These are phyloP conservation scores for Chrysanthemum lavandulifolium DNA, from an alignment of 129 eudicot species.

Conservation along the genomic window DNA sequence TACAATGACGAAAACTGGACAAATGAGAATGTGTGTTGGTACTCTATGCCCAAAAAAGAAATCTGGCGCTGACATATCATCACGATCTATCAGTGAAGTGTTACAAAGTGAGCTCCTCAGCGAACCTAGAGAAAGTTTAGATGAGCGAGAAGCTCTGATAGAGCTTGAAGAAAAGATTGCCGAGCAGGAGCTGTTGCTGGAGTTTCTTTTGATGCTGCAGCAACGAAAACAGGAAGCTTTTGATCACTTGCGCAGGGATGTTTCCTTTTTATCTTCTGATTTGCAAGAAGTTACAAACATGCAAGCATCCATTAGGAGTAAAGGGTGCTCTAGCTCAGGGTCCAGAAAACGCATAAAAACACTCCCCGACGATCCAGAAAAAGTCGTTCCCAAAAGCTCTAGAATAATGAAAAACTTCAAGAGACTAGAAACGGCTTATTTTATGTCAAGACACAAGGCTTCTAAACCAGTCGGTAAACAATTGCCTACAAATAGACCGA, in stretches of 20 bases:
- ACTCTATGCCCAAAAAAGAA: too few relatives aligned
- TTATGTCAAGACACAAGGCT: slow-evolving; percentile 53
- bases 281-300: slow-evolving; percentile 63
- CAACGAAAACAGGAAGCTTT: slow-evolving; percentile 70
- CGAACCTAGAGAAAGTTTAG: slow-evolving; percentile 52
- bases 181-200: slow-evolving; percentile 79
- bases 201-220: slow-evolving; percentile 59
- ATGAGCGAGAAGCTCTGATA: slow-evolving; percentile 64
- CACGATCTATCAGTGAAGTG: slow-evolving; percentile 50
- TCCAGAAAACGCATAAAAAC: slow-evolving; percentile 59
- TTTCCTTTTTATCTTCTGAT: slow-evolving; percentile 75
- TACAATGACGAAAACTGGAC: too few relatives aligned
- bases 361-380: slow-evolving; percentile 38
- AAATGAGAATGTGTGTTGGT: too few relatives aligned
- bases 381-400: slow-evolving; percentile 39
- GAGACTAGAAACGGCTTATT: slow-evolving; percentile 80
- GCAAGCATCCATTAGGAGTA: slow-evolving; percentile 47
- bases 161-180: slow-evolving; percentile 64
- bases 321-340: slow-evolving; percentile 34
- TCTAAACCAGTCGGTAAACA: slow-evolving; percentile 32
- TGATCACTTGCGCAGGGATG: slow-evolving; percentile 47
- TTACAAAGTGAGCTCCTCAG: slow-evolving; percentile 67
- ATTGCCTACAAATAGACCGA: slow-evolving; percentile 36
- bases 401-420: slow-evolving; percentile 74
- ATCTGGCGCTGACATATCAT: neutral